These are phyloP conservation scores for Neoboletus magnificus DNA, from an alignment of 768 basidiomycete genomes.

Conservation along the genomic window DNA sequence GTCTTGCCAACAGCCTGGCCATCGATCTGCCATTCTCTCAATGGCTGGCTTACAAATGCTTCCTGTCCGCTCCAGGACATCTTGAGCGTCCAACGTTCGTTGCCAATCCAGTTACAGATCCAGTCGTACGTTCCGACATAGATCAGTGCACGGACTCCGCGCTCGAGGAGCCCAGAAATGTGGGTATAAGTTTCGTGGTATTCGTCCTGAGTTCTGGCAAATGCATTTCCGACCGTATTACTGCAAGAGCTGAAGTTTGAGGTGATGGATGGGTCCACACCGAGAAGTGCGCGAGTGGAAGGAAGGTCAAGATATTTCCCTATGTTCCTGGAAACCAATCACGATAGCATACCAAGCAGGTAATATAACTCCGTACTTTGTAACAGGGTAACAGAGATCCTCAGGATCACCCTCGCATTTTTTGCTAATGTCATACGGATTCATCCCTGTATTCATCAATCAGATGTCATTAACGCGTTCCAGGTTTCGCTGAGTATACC, in stretches of 20 bases:
- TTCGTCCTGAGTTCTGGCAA: constrained; percentile 43
- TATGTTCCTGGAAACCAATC: constrained; percentile 44
- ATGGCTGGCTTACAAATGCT: constrained; percentile 44
- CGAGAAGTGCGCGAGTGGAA: constrained; percentile 51
- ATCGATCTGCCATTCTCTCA: constrained; percentile 58
- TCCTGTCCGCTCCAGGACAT: constrained; percentile 68
- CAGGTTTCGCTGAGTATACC: constrained; percentile 29
- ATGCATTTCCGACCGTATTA: constrained; percentile 45
- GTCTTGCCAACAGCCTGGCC: constrained; percentile 50
- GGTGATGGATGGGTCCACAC: constrained; percentile 51
- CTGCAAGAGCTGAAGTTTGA: constrained; percentile 42
- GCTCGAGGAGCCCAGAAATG: constrained; percentile 57
- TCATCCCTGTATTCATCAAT: constrained; percentile 35
- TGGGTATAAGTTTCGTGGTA: constrained; percentile 33
- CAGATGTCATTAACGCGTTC: neutral
- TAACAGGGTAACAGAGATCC: constrained; percentile 54
- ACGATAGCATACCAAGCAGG: neutral
- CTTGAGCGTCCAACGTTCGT: constrained; percentile 70
- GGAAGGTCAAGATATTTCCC: constrained; percentile 58
- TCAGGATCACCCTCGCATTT: constrained; percentile 50
- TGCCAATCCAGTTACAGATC: constrained; percentile 79
- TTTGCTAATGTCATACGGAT: constrained; percentile 70
- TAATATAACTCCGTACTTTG: constrained; percentile 28
- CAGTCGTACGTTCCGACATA: constrained; percentile 77
- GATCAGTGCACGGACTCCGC: constrained; percentile 69